Percentiles rank a stretch among this genome's conserved stretches.
These are phyloP conservation scores for Ophiognomonia clavigignenti-juglandacearum DNA, from an alignment of 2,329 filamentous ascomycete species.

Conservation along the genomic window DNA sequence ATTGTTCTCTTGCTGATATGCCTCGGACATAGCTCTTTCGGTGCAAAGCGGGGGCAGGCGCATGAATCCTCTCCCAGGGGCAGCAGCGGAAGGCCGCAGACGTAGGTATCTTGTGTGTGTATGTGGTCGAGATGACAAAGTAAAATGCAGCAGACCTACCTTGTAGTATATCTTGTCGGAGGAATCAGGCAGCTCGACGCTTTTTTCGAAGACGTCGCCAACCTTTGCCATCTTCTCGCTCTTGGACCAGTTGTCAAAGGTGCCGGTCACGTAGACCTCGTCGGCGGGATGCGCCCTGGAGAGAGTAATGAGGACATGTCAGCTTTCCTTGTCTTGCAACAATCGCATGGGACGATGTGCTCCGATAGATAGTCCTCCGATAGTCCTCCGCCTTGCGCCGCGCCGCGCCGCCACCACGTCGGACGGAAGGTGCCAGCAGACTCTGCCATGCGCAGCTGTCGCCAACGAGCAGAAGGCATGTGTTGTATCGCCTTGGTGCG, in stretches of 20 bases:
- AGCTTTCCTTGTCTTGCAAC: not conserved
- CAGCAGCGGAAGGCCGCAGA: conserved; percentile 8
- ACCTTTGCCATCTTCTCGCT: conserved; percentile 76
- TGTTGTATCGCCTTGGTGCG: not conserved
- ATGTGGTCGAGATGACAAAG: not conserved
- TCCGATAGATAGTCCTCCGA: not conserved
- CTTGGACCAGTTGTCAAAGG: conserved; percentile 92
- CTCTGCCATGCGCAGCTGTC: too few relatives aligned
- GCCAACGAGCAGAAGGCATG: too few relatives aligned
- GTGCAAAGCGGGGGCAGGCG: not conserved
- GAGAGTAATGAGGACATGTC: conserved; percentile 15
- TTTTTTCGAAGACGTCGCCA: conserved; percentile 67
- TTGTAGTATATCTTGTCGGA: conserved; percentile 86
- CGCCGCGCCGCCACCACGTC: not conserved
- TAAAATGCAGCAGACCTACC: conserved; percentile 51
- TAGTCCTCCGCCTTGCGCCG: not conserved
- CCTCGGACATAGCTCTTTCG: not conserved
- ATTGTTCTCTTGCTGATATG: not conserved
- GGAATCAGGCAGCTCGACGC: conserved; percentile 63
- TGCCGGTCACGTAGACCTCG: conserved; percentile 92
- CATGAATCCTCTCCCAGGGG: conserved; percentile 11
- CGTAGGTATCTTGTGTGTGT: too few relatives aligned
- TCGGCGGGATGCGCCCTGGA: conserved; percentile 75
- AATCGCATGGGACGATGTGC: not conserved
- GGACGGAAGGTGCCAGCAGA: too few relatives aligned